Conservation (phyloP, 2,329 filamentous ascomycete species). For the Ceratocystis ficicola region DNA sequence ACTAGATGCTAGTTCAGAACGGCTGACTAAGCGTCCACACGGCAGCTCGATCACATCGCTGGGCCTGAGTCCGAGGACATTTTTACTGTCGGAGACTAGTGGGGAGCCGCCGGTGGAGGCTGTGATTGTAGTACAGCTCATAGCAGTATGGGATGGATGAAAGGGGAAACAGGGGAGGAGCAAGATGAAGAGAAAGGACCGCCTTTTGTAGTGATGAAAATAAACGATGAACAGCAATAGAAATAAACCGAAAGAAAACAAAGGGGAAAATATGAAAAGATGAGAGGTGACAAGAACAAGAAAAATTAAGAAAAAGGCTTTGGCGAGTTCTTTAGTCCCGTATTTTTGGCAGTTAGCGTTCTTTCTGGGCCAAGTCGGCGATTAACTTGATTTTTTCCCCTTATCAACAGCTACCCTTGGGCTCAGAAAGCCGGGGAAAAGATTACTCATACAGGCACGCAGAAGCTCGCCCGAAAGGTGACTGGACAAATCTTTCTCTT, state of each 20-base stretch:
- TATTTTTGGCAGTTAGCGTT: too few species aligned
- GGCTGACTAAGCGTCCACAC: slow-evolving; percentile 13
- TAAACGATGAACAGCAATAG: not conserved
- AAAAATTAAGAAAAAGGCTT: too few species aligned
- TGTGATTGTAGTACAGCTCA: slow-evolving; percentile 1
- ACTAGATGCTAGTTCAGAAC: not conserved
- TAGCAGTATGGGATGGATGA: not conserved
- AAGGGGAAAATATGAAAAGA: too few species aligned
- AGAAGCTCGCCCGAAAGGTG: not conserved
- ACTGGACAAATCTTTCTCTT: not conserved
- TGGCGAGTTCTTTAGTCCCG: too few species aligned
- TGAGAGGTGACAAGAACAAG: too few species aligned
- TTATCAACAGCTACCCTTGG: too few species aligned
- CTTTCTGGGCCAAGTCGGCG: too few species aligned
- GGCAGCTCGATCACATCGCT: slow-evolving; percentile 10
- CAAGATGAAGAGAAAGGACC: not conserved
- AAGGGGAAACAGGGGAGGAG: not conserved
- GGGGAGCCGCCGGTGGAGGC: not conserved
- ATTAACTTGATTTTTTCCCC: too few species aligned
- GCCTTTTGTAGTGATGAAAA: not conserved
- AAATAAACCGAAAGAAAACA: not conserved
- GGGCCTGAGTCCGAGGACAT: not conserved
- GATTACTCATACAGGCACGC: not conserved
- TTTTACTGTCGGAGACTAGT: not conserved
- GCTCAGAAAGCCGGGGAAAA: not conserved